Percentiles rank a stretch among this genome's conserved stretches.
Conservation (phyloP, 805 yeast genomes). For the Candida hispaniensis region DNA sequence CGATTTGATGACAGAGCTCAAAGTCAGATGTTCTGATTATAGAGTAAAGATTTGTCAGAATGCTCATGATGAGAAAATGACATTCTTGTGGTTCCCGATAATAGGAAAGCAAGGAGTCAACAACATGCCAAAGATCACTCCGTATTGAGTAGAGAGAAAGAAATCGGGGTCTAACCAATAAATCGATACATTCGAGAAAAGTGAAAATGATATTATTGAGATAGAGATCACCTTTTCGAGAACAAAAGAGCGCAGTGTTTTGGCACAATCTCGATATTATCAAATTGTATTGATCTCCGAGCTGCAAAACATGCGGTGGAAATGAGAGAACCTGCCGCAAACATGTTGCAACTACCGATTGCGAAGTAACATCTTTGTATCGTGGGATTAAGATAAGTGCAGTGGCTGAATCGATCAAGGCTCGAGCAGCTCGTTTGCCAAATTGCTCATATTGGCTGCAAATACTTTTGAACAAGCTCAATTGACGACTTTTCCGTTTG, state of each 20-base stretch:
- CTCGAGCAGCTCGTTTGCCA: not conserved
- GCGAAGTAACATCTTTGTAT: slow-evolving; percentile 1
- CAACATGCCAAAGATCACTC: slow-evolving; percentile 6
- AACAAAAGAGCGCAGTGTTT: slow-evolving; percentile 1
- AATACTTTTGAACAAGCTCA: slow-evolving; percentile 4
- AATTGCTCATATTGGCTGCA: not conserved
- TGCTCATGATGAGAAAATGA: not conserved
- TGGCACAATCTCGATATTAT: slow-evolving; percentile 1
- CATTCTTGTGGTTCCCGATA: slow-evolving; percentile 3
- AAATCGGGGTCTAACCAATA: not conserved
- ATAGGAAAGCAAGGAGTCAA: slow-evolving; percentile 5
- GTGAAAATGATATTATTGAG: slow-evolving; percentile 3
- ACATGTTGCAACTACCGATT: slow-evolving; percentile 6
- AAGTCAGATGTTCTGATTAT: slow-evolving; percentile 1
- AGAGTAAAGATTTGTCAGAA: not conserved
- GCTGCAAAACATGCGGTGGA: slow-evolving; percentile 2
- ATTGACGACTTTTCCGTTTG: slow-evolving; percentile 1
- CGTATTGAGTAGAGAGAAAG: slow-evolving; percentile 1
- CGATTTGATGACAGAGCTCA: slow-evolving; percentile 9
- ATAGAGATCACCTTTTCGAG: not conserved
- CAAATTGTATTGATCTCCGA: slow-evolving; percentile 5
- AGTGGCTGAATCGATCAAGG: not conserved
- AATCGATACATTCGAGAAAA: slow-evolving; percentile 4
- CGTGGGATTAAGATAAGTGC: slow-evolving; percentile 1
- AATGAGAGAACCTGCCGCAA: slow-evolving; percentile 1